A percentile compares a stretch with the other conserved stretches of the same genome.
Conservation (phyloP, 805 yeast species). For the Barnettozyma pratensis region DNA sequence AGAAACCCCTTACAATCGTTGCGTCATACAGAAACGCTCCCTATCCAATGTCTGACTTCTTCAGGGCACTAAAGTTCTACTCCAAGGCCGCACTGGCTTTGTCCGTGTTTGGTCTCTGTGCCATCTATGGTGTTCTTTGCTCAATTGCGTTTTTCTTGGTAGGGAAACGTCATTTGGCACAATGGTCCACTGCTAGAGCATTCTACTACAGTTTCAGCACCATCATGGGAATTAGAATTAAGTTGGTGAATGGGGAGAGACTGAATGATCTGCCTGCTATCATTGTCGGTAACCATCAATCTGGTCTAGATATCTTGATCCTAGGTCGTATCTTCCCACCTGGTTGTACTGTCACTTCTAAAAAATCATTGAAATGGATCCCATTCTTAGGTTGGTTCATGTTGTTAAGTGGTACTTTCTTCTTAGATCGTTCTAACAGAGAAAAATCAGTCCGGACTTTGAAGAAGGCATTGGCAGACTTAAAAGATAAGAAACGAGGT, state of each 20-base stretch:
- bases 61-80: constrained; percentile 40
- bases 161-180: constrained; percentile 78
- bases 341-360: constrained; percentile 89
- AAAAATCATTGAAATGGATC: constrained; percentile 71
- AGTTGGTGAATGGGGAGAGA: constrained; percentile 60
- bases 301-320: constrained; percentile 76
- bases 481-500: constrained; percentile 63
- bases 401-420: constrained; percentile 85
- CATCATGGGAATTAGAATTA: constrained; percentile 64
- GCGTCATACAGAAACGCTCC: constrained; percentile 8
- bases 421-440: constrained; percentile 77
- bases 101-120: constrained; percentile 50
- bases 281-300: constrained; percentile 84
- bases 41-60: constrained; percentile 7
- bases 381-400: constrained; percentile 98
- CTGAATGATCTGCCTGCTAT: constrained; percentile 66
- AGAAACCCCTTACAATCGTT: too few species aligned
- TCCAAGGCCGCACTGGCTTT: constrained; percentile 52
- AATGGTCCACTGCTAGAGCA: constrained; percentile 84
- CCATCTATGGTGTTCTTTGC: constrained; percentile 71
- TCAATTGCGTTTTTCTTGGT: constrained; percentile 60
- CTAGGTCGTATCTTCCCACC: constrained; percentile 83
- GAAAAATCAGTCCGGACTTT: constrained; percentile 72
- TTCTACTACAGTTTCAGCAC: constrained; percentile 60
- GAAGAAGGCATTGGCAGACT: constrained; percentile 56